A percentile compares a stretch with the other conserved stretches of the same genome.
phyloP scores from a whole-genome alignment of 805 yeast species.

The Priceomyces haplophilus region DNA sequence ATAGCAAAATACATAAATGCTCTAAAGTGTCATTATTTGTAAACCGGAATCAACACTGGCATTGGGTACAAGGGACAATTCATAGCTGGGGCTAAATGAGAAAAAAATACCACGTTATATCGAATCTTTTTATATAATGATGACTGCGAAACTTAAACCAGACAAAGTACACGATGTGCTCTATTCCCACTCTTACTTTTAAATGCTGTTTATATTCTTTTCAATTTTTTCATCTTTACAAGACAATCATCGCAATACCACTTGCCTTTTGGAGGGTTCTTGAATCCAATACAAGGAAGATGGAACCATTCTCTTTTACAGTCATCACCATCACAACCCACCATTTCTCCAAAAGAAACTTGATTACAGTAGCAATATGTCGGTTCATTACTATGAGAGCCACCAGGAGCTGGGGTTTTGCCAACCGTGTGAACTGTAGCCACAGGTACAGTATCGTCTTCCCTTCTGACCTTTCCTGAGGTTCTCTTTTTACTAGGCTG shows the following conservation, averaged over 20 bases:
- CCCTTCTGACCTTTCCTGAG: constrained; percentile 21
- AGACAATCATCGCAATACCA: constrained; percentile 47
- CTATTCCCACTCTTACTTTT: too few relatives aligned
- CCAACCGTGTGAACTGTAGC: constrained; percentile 4
- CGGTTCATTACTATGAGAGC: constrained; percentile 50
- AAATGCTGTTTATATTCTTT: constrained; percentile 5
- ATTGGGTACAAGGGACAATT: too few relatives aligned
- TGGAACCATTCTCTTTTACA: constrained; percentile 97
- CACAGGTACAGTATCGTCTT: constrained; percentile 11
- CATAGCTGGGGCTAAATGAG: too few relatives aligned
- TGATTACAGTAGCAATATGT: constrained; percentile 95
- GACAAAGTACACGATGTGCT: too few relatives aligned
- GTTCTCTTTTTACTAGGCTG: constrained; percentile 19
- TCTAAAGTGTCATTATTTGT: too few relatives aligned
- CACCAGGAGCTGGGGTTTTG: constrained; percentile 6
- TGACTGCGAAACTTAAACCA: too few relatives aligned
- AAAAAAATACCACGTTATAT: too few relatives aligned
- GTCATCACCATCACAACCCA: constrained; percentile 93
- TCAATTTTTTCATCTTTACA: constrained; percentile 29
- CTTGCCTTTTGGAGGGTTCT: constrained; percentile 70
- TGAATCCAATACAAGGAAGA: constrained; percentile 85
- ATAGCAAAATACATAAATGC: too few relatives aligned
- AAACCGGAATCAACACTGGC: too few relatives aligned
- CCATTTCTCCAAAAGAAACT: constrained; percentile 98
- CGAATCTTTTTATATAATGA: too few relatives aligned